Conservation (phyloP, 164 flowering plant genomes). For the Vitis cinerea region DNA sequence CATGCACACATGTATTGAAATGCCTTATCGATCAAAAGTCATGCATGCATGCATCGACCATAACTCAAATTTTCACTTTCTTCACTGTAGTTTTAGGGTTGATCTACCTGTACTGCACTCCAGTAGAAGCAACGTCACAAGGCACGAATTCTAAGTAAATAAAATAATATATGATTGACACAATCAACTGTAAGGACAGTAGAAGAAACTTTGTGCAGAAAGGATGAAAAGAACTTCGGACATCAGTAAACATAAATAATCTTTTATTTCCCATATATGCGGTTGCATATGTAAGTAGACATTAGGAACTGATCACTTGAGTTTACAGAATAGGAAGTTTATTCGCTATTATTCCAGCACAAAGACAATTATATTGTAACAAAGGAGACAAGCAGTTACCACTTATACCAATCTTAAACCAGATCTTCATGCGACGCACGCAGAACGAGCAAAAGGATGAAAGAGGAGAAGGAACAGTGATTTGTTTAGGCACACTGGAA, state of each 20-base stretch:
- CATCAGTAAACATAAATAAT: neutral
- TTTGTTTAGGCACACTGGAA: slow-evolving; percentile 35
- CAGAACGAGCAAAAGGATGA: neutral
- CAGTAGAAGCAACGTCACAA: too few species aligned
- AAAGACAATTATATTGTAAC: neutral
- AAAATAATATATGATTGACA: too few species aligned
- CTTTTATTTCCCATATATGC: neutral
- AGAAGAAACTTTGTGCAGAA: too few species aligned
- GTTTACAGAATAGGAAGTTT: slow-evolving; percentile 1
- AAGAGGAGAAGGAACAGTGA: neutral
- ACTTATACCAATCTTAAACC: neutral
- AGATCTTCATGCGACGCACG: neutral
- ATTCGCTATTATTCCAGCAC: neutral
- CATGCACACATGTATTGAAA: too few species aligned
- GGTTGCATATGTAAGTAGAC: neutral
- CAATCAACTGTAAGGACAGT: too few species aligned
- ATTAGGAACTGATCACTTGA: neutral
- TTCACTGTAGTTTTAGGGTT: too few species aligned
- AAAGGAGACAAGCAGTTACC: neutral
- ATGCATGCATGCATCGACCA: too few species aligned
- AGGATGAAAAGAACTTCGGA: neutral
- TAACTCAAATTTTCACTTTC: too few species aligned
- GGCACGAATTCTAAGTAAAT: too few species aligned
- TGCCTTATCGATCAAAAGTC: too few species aligned
- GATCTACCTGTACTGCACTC: too few species aligned